Evolutionary conservation across 257 asterid species (phyloP), one percentile per base, ranked within the genome.

Genomic region (Solanum acaule): DNA sequence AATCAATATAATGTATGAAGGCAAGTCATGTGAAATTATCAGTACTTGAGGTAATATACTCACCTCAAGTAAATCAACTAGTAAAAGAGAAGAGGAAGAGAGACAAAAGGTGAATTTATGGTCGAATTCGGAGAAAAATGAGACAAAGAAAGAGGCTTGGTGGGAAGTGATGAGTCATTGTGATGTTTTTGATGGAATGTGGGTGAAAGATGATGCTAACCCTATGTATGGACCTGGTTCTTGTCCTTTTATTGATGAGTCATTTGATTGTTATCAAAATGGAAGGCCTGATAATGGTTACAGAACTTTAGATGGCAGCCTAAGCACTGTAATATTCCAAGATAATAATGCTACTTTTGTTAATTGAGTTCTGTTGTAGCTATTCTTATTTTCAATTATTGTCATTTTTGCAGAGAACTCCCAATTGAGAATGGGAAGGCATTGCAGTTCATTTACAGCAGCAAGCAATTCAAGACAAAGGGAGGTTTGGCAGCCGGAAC

Each of bases 401-500:
- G 86, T 61, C 52, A 29, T 7, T 35, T 89, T 61, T 91, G 89
- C 90, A 96, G 98, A 87, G 97, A 94, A 84, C 95, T 93, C 84
- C 98, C 96, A 4, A 84, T 95, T 31, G 93, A 92, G 71, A 89
- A 94, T 42, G 98, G 98, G 34, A 97, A 94, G 92, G 97, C 98
- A 10, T 91, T 97, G 88, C 98, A 96, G 90, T 93, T 97, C 93
- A 96, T 97, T 37, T 97, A 96, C 68, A 88, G 98, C 46, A 96
- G 99, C 94, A 96, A 91, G 87, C 98, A 96, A 85, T 94, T 96
- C 93, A 93, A 94, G 84, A 97, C 99, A 9, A 97, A 97, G 90
- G 99, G 99, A 18, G 99, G 99, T 46, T 91, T 97, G 38, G 91
- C 96, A 0, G 99, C 99, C 4, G 98, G 98, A 83, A 96, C 99